Percentiles rank a stretch among this genome's conserved stretches.
These are phyloP conservation scores for Sporothrix humicola DNA, from an alignment of 2,329 filamentous ascomycete genomes.

Conservation along the genomic window DNA sequence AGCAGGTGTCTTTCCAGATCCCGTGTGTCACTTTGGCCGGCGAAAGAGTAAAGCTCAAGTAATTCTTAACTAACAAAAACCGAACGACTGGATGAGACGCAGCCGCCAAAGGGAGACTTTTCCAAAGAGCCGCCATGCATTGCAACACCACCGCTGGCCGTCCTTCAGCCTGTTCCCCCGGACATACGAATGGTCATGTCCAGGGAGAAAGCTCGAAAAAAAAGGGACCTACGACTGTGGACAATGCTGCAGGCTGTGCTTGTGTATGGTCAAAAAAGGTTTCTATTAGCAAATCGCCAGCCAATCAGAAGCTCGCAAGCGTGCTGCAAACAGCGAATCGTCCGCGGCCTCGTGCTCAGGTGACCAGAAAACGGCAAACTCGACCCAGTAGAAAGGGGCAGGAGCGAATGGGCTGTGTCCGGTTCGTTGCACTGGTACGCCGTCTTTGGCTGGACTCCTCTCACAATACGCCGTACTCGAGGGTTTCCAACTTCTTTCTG, in stretches of 20 bases:
- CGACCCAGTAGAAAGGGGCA: neutral
- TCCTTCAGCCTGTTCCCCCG: constrained; percentile 16
- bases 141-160: neutral
- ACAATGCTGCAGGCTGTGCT: neutral
- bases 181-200: neutral
- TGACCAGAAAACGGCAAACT: constrained; percentile 26
- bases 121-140: constrained; percentile 26
- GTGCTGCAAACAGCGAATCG: constrained; percentile 19
- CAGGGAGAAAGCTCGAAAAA: neutral
- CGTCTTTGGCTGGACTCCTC: constrained; percentile 7
- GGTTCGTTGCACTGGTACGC: constrained; percentile 23
- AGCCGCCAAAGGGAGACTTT: constrained; percentile 8
- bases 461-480: constrained; percentile 17
- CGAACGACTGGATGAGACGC: constrained; percentile 35
- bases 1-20: neutral
- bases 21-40: constrained; percentile 3
- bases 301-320: constrained; percentile 30
- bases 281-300: constrained; percentile 38
- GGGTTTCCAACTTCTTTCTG: neutral
- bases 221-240: neutral
- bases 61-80: constrained; percentile 39
- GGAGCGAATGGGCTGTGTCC: constrained; percentile 23
- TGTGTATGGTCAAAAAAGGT: neutral
- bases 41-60: constrained; percentile 36
- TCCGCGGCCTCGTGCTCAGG: constrained; percentile 32